phyloP scores from a whole-genome alignment of 345 rosid genomes.

The Eutrema heterophyllum region DNA sequence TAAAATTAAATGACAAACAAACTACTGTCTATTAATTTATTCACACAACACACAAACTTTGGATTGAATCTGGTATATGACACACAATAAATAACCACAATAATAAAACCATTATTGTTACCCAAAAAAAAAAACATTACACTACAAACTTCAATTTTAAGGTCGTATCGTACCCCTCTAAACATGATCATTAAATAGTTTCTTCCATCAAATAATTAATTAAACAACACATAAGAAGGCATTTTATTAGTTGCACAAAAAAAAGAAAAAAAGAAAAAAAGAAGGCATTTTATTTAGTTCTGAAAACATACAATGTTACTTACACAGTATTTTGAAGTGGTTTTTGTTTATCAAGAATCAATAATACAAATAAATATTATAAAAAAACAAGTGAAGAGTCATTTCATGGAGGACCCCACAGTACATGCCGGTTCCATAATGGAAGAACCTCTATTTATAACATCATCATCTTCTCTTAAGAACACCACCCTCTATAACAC shows the following conservation, averaged over 20 bases:
- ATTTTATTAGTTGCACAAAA: no score
- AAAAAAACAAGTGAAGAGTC: not conserved
- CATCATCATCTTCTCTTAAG: slow-evolving; percentile 8
- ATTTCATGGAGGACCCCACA: slow-evolving; percentile 52
- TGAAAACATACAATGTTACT: not conserved
- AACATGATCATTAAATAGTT: not conserved
- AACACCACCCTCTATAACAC: not conserved
- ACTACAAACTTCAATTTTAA: no score
- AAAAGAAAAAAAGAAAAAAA: no score
- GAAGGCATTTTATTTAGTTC: not conserved
- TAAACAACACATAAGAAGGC: not conserved
- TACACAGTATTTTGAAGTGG: not conserved
- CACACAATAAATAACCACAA: no score
- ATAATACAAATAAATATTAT: not conserved
- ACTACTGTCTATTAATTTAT: not conserved
- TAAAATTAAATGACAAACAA: not conserved
- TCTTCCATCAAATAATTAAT: not conserved
- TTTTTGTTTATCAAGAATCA: no score
- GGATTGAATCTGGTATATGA: no score
- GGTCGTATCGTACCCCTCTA: no score
- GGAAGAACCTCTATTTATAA: slow-evolving; percentile 40
- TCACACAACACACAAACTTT: no score
- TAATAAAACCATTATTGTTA: no score
- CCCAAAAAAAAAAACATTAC: no score
- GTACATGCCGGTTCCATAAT: slow-evolving; percentile 58